Conservation (phyloP, 225 moss, liverwort and hornwort genomes). For the Straminergon stramineum region DNA sequence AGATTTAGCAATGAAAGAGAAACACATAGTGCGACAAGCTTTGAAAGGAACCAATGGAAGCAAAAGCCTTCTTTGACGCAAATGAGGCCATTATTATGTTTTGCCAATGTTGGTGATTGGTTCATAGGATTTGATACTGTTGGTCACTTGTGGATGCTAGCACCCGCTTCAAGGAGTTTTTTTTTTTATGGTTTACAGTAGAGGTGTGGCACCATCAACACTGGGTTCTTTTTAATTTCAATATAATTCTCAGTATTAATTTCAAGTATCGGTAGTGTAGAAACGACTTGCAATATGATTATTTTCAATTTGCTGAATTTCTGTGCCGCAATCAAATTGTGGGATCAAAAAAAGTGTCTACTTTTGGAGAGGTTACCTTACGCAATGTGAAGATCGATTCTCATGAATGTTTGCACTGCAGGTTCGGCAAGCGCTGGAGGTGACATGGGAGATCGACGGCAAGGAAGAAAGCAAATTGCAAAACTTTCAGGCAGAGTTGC, state of each 20-base stretch:
- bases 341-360: not conserved
- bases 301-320: not conserved
- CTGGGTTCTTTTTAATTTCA: not conserved
- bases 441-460: constrained; percentile 43
- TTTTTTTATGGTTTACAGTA: not conserved
- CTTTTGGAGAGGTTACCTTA: not conserved
- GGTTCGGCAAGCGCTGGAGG: constrained; percentile 75
- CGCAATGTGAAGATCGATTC: not conserved
- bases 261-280: not conserved
- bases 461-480: constrained; percentile 17
- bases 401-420: constrained; percentile 2
- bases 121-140: not conserved
- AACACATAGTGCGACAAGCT: not conserved
- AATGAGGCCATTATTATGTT: not conserved
- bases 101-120: not conserved
- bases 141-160: not conserved
- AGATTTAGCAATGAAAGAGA: not conserved
- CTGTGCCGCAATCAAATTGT: not conserved
- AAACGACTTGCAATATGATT: not conserved
- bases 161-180: not conserved
- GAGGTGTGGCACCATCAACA: not conserved
- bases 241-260: not conserved
- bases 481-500: constrained; percentile 45
- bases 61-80: not conserved
- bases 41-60: not conserved